A percentile compares a stretch with the other conserved stretches of the same genome.
Evolutionary conservation across 768 basidiomycete genomes (phyloP).

Genomic region (Lentinula boryana): DNA sequence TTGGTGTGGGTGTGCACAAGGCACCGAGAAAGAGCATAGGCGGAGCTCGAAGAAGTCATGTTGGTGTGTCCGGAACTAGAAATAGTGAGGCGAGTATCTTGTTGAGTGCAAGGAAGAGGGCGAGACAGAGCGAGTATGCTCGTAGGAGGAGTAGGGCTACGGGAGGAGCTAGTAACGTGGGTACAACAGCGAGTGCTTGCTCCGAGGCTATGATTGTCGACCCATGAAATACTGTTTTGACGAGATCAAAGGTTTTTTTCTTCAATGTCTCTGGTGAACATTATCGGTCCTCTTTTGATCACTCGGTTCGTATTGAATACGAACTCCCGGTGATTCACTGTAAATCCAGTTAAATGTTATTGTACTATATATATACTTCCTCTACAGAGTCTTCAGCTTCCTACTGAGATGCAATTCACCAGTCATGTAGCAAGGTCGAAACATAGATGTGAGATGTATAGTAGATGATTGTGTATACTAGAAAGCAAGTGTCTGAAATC

Average conservation of each 20-base stretch:
- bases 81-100: slow-evolving; percentile 20
- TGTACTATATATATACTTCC: too few species aligned
- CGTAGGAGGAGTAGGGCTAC: slow-evolving; percentile 38
- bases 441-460: too few species aligned
- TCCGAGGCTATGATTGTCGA: slow-evolving; percentile 13
- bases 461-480: not conserved
- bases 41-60: slow-evolving; percentile 17
- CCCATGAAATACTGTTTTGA: not conserved
- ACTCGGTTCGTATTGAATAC: too few species aligned
- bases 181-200: slow-evolving; percentile 4
- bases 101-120: slow-evolving; percentile 67
- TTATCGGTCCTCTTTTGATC: too few species aligned
- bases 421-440: too few species aligned
- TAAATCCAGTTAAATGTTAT: too few species aligned
- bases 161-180: slow-evolving; percentile 15
- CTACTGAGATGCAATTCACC: too few species aligned
- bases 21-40: slow-evolving; percentile 32
- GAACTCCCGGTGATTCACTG: too few species aligned
- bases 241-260: not conserved
- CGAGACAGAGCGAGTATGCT: slow-evolving; percentile 72
- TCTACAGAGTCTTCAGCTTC: too few species aligned
- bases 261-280: not conserved
- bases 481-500: not conserved
- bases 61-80: slow-evolving; percentile 22
- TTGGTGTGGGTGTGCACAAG: slow-evolving; percentile 29